These are phyloP conservation scores for Raffaelea ambrosiae DNA, from an alignment of 2,329 filamentous ascomycete species.

Conservation along the genomic window DNA sequence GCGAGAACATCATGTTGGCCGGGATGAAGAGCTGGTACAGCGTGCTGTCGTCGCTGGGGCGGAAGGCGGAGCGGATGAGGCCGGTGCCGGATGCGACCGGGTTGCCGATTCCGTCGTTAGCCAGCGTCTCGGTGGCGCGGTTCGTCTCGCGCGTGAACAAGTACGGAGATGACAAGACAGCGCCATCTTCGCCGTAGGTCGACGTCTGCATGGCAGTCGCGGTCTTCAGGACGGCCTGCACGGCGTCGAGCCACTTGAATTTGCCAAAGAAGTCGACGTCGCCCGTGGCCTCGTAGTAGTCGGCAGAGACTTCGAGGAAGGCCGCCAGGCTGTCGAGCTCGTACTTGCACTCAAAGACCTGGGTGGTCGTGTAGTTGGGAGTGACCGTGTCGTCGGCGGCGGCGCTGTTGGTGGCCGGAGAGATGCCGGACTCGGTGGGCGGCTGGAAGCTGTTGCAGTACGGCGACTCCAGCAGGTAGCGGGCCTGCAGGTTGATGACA, in stretches of 20 bases:
- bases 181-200: constrained; percentile 58
- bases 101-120: constrained; percentile 67
- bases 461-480: constrained; percentile 61
- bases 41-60: constrained; percentile 82
- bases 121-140: constrained; percentile 71
- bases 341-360: constrained; percentile 94
- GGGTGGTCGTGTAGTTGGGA: constrained; percentile 57
- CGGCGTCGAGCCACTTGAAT: constrained; percentile 62
- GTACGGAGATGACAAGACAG: constrained; percentile 54
- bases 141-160: constrained; percentile 68
- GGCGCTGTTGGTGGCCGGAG: constrained; percentile 46
- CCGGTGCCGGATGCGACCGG: constrained; percentile 73
- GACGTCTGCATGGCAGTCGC: constrained; percentile 63
- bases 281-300: constrained; percentile 67
- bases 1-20: constrained; percentile 75
- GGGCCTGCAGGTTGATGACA: constrained; percentile 67
- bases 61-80: constrained; percentile 77
- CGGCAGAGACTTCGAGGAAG: constrained; percentile 72
- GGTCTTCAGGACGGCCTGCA: constrained; percentile 60
- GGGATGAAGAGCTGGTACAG: constrained; percentile 84
- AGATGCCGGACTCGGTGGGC: constrained; percentile 63
- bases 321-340: constrained; percentile 86
- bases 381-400: constrained; percentile 51
- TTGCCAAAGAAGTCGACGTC: constrained; percentile 67
- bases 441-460: constrained; percentile 96